Evolutionary conservation across 257 asterid genomes (phyloP), one percentile per base, ranked within the genome.

Genomic region (Oldenlandia corymbosa): DNA sequence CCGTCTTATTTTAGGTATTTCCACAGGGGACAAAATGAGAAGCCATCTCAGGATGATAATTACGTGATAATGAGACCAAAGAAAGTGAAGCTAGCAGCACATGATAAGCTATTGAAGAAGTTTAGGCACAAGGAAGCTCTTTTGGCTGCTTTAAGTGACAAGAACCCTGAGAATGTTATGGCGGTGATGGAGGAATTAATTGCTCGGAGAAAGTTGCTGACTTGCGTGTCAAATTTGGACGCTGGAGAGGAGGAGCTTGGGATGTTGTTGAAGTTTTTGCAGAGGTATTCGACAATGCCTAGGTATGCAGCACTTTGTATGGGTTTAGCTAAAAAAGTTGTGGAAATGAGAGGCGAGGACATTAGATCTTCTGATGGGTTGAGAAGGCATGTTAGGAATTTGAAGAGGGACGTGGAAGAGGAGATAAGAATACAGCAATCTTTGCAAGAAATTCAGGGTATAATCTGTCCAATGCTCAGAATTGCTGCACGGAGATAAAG

Each of bases 121-220:
- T 90, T 87, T 54, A 81, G 90, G 87, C 97, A 87, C 67, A 89
- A 83, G 74, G 94, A 87, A 30, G 95, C 99, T 0, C 65, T 90
- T 50, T 83, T 87, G 36, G 86, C 90, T 24, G 89, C 83, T 59
- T 74, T 93, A 74, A 75, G 30, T 10, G 73, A 72, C 65, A 87
- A 73, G 70, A 84, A 84, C 66, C 95, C 94, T 0, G 92, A 79
- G 71, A 74, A 76, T 66, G 78, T 83, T 41, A 86, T 90, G 66
- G 97, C 97, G 34, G 97, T 93, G 30, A 87, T 93, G 80, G 97
- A 93, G 84, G 99, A 93, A 58, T 71, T 93, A 76, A 87, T 93
- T 17, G 94, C 91, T 5, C 70, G 97, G 58, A 84, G 80, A 84
- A 93, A 85, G 82, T 64, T 93, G 81, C 53, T 87, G 73, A 81